phyloP scores from a whole-genome alignment of 2,329 filamentous ascomycete genomes.

The Camillea tinctor region DNA sequence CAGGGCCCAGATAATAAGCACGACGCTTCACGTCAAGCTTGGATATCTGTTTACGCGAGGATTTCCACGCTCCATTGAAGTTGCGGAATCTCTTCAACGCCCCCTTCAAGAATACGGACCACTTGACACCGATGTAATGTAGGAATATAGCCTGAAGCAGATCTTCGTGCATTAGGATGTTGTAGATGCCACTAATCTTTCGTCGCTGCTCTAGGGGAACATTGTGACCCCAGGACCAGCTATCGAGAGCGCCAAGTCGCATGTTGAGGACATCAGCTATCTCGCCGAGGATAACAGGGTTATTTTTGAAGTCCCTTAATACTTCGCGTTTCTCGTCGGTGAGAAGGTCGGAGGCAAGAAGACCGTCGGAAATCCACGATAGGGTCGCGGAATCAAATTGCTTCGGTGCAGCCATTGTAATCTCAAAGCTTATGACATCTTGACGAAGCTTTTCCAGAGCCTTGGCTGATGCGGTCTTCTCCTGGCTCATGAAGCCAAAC shows the following conservation, averaged over 20 bases:
- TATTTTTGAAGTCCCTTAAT: constrained; percentile 43
- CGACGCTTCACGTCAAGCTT: constrained; percentile 29
- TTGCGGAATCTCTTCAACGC: constrained; percentile 34
- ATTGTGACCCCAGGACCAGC: constrained; percentile 47
- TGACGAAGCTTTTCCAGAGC: constrained; percentile 24
- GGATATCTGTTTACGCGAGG: constrained; percentile 29
- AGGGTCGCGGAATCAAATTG: constrained; percentile 38
- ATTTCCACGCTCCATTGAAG: constrained; percentile 37
- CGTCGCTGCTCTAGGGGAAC: constrained; percentile 44
- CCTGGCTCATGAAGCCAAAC: constrained; percentile 35
- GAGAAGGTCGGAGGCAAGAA: constrained; percentile 44
- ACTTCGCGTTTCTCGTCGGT: constrained; percentile 41
- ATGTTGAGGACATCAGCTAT: constrained; percentile 54
- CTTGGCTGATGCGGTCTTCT: constrained; percentile 25
- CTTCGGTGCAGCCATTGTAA: constrained; percentile 26
- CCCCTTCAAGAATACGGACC: constrained; percentile 44
- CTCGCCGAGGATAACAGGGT: constrained; percentile 43
- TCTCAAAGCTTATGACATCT: constrained; percentile 33
- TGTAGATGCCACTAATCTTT: constrained; percentile 49
- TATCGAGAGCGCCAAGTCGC: constrained; percentile 42
- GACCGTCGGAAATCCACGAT: constrained; percentile 40
- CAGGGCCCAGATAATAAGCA: constrained; percentile 38
- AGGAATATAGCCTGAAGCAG: constrained; percentile 51
- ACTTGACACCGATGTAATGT: constrained; percentile 47
- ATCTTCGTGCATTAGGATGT: constrained; percentile 53